A percentile compares a stretch with the other conserved stretches of the same genome.
Evolutionary conservation across 495 filamentous ascomycete genomes (phyloP).

Genomic region (Neurospora sp.): DNA sequence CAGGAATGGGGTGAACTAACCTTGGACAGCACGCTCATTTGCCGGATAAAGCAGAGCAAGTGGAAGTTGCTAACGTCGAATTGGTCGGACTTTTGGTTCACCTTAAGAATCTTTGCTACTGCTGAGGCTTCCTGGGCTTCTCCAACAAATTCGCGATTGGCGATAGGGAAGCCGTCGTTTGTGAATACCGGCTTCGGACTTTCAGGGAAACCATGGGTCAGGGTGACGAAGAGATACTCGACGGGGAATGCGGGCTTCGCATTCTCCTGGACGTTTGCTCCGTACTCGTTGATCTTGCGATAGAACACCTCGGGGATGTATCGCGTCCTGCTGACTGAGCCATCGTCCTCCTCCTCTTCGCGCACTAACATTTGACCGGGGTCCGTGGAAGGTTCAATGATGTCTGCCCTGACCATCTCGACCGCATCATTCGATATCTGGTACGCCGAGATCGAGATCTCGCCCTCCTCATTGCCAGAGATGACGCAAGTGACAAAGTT

Average conservation of each 20-base stretch:
- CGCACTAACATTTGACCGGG: slow-evolving; percentile 91
- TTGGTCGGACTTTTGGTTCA: slow-evolving; percentile 46
- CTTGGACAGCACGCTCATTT: slow-evolving; percentile 72
- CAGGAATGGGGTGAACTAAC: slow-evolving; percentile 24
- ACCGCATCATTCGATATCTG: slow-evolving; percentile 91
- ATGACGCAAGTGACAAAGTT: slow-evolving; percentile 96
- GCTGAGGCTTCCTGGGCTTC: slow-evolving; percentile 58
- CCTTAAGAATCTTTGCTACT: slow-evolving; percentile 30
- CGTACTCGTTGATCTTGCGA: slow-evolving; percentile 90
- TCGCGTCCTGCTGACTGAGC: slow-evolving; percentile 54
- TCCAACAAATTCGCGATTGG: slow-evolving; percentile 79
- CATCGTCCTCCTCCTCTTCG: slow-evolving; percentile 78
- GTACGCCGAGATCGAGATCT: slow-evolving; percentile 82
- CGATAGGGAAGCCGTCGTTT: slow-evolving; percentile 66
- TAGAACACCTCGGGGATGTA: slow-evolving; percentile 99
- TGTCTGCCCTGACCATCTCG: slow-evolving; percentile 93
- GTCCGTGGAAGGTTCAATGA: slow-evolving; percentile 90
- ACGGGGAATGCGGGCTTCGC: slow-evolving; percentile 94
- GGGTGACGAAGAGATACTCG: slow-evolving; percentile 88
- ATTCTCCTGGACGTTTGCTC: slow-evolving; percentile 90
- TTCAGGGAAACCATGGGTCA: slow-evolving; percentile 93
- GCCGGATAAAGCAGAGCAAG: slow-evolving; percentile 76
- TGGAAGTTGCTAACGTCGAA: slow-evolving; percentile 84
- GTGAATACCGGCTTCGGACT: slow-evolving; percentile 64
- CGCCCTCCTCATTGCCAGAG: slow-evolving; percentile 80